Base-by-base conservation (phyloP, 2,329 filamentous ascomycete genomes). In the Penicillium expansum region DNA sequence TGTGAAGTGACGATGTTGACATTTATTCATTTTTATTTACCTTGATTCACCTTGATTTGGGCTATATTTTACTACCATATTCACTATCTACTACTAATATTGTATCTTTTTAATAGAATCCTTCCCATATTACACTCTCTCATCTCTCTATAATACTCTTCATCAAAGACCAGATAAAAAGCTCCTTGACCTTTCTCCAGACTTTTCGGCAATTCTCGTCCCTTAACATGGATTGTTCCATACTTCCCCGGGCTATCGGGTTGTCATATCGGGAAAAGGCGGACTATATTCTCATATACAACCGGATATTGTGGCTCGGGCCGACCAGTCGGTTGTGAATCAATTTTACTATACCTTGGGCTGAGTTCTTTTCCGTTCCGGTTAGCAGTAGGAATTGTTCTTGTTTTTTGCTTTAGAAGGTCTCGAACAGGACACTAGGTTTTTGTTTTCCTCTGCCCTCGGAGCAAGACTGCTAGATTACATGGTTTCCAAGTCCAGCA, bases 221-320 rank as follows among this genome's bases (percentile, higher is more conserved):
- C 55, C n/a, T 43, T 38, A 9, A 14, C 9, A 7, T n/a, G 4
- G 18, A 30, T 24, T 27, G 29, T 49, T 29, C 51, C 56, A 58
- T 42, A 52, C 52, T 57, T 60, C 43, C 48, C 57, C 60, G 62
- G 59, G 47, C 44, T 55, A 51, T 42, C 64, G 61, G 58, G 57
- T 52, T 57, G 53, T 48, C 43, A 56, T 56, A 51, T 72, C 70
- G 71, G 71, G 59, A 71, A 73, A 72, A 72, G 68, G 69, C 70
- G 70, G 70, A 51, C 42, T 27, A 9, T 16, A 16, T n/a, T 9
- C 29, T n/a, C 50, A 41, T 37, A 47, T 42, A 42, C 20, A 10
- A 30, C 43, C 29, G 18, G 44, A 22, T 33, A 39, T 56, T 47
- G 24, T 45, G 30, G 54, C 47, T 69, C 69, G 68, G 67, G 61